Base-by-base conservation (phyloP, 2,329 filamentous ascomycete species). In the Fonsecaea multimorphosa region DNA sequence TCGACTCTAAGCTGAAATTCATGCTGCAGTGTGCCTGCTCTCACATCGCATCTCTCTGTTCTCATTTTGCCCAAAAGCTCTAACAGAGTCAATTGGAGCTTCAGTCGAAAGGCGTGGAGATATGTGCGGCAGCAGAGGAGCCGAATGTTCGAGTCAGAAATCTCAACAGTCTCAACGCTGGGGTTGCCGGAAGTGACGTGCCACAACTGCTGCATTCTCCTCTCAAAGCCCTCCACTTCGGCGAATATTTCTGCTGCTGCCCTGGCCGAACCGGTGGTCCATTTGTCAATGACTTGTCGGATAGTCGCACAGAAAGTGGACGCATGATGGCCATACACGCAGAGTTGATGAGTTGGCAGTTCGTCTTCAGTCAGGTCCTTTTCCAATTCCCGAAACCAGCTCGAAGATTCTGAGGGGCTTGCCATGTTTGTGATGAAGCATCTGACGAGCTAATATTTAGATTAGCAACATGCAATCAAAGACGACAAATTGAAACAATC, bases 351-450 rank as follows among this genome's bases (percentile, higher is more conserved):
- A 24, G 55, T 32, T 8, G 58, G 58, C 27, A 56, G 19, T 31
- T 65, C 63, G 9, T 66, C 49, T 27, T 36, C 16, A 31, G 14
- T 31, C 31, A 63, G 36, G 54, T 62, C 16, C 49, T 65, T 58
- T 27, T 63, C 36, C 38, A 68, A n/a, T 29, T 59, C 66, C 24
- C 40, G 22, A 19, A 70, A 57, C 68, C 68, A 70, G 22, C 27
- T 29, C 27, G 61, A 2, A 19, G 67, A 68, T 14, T 65, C 67
- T 1, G 61, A 36, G 2, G 68, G 68, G 61, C 64, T 68, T 44
- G 58, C 61, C 16, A 44, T 51, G 16, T 64, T 62, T 9, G 58
- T 27, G 46, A 68, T 54, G 32, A 70, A 64, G 27, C 61, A 70
- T 32, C 53, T 56, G 14, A 67, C 63, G 62, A 67, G 66, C 66